A percentile compares a stretch with the other conserved stretches of the same genome.
phyloP scores from a whole-genome alignment of 2,329 filamentous ascomycete species.

The Fusarium staphyleae region DNA sequence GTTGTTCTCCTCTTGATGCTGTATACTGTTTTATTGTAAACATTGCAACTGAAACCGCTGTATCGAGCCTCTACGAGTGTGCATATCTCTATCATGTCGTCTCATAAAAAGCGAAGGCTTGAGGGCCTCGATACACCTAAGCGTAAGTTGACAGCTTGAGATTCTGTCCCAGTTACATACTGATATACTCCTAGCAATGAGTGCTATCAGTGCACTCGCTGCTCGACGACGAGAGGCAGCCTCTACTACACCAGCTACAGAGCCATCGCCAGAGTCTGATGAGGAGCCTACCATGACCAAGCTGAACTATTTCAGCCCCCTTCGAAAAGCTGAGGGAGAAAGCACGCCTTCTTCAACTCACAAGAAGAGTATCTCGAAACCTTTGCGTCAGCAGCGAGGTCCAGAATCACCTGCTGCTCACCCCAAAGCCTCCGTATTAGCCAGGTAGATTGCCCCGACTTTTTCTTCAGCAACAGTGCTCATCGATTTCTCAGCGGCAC shows the following conservation, averaged over 20 bases:
- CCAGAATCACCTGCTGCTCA: conserved; percentile 16
- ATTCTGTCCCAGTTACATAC: neutral
- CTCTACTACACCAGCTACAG: conserved; percentile 13
- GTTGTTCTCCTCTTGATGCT: neutral
- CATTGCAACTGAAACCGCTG: neutral
- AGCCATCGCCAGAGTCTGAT: conserved; percentile 27
- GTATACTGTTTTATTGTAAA: neutral
- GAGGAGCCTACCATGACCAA: conserved; percentile 28
- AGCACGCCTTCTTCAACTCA: conserved; percentile 16
- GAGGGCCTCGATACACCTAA: conserved; percentile 41
- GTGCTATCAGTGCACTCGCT: conserved; percentile 49
- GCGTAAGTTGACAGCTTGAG: conserved; percentile 36
- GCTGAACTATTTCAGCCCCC: conserved; percentile 43
- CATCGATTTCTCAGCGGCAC: conserved; percentile 10
- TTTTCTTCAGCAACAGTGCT: neutral
- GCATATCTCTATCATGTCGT: conserved; percentile 34
- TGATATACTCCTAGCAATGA: conserved; percentile 35
- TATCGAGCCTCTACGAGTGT: neutral
- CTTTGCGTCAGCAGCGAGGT: conserved; percentile 14
- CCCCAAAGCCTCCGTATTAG: conserved; percentile 10
- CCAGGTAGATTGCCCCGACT: conserved; percentile 22
- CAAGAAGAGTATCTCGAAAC: conserved; percentile 29
- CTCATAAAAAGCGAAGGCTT: conserved; percentile 47
- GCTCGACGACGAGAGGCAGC: conserved; percentile 44
- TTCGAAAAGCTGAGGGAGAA: conserved; percentile 34